These are phyloP conservation scores for Dothistroma septosporum DNA, from an alignment of 2,329 filamentous ascomycete genomes.

Conservation along the genomic window DNA sequence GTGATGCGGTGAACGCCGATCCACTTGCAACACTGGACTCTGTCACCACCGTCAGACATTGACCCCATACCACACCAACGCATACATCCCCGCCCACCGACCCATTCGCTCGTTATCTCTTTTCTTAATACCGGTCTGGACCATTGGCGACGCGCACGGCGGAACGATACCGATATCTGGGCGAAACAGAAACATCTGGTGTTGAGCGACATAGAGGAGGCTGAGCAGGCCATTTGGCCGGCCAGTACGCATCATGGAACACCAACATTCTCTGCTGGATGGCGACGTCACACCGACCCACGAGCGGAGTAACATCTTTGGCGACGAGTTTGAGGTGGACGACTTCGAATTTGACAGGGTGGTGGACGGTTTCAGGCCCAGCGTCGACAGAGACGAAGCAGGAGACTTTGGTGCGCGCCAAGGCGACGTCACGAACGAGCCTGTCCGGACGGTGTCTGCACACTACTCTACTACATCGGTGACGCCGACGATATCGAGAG, in stretches of 20 bases:
- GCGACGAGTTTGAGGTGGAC: slow-evolving; percentile 45
- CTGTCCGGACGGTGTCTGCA: slow-evolving; percentile 32
- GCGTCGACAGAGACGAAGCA: slow-evolving; percentile 27
- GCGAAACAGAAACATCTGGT: slow-evolving; percentile 11
- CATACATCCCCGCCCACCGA: background rate
- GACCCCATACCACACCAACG: background rate
- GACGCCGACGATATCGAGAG: slow-evolving; percentile 12
- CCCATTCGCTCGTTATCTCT: slow-evolving; percentile 5
- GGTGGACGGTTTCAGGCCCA: slow-evolving; percentile 46
- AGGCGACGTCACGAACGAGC: slow-evolving; percentile 24
- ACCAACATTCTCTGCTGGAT: slow-evolving; percentile 27
- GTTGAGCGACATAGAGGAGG: slow-evolving; percentile 15
- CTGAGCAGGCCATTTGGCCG: slow-evolving; percentile 21
- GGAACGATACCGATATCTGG: background rate
- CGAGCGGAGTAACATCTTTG: slow-evolving; percentile 45
- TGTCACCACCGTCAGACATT: background rate
- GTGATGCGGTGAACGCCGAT: background rate
- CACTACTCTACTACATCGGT: slow-evolving; percentile 28
- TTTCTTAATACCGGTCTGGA: background rate
- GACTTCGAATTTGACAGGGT: slow-evolving; percentile 43
- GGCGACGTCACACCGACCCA: slow-evolving; percentile 27
- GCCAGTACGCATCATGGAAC: slow-evolving; percentile 22
- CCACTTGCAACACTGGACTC: background rate
- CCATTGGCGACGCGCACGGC: background rate
- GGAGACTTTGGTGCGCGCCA: slow-evolving; percentile 18